Conservation (phyloP, 257 asterid species). For the Solanum lycopersicoides region DNA sequence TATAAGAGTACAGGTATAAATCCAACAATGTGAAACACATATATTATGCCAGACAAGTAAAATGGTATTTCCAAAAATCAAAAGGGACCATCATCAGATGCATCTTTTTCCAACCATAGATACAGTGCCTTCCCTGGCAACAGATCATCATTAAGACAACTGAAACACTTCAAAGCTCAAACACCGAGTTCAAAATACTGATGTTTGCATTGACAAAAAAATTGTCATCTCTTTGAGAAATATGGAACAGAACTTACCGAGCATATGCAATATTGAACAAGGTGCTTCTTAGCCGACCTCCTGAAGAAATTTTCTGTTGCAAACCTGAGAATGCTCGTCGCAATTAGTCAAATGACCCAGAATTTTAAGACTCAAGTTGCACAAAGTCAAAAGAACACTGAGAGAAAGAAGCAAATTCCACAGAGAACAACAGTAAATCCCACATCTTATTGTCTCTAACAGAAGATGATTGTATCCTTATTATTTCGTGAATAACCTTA, state of each 20-base stretch:
- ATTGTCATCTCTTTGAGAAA: neutral
- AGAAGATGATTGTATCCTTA: neutral
- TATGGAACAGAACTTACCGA: slow-evolving; percentile 49
- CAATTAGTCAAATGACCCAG: neutral
- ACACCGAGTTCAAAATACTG: neutral
- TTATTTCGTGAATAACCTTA: neutral
- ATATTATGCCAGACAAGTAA: neutral
- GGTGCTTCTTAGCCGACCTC: slow-evolving; percentile 64
- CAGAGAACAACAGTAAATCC: neutral
- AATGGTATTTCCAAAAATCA: neutral
- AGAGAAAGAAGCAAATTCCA: neutral
- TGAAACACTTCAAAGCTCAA: neutral
- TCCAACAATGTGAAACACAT: neutral
- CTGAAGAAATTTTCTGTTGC: slow-evolving; percentile 81
- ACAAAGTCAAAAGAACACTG: neutral
- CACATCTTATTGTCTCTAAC: neutral
- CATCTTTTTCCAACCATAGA: neutral
- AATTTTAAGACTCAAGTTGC: neutral
- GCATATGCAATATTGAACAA: slow-evolving; percentile 70
- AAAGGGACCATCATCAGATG: neutral
- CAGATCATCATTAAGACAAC: neutral
- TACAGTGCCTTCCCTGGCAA: neutral
- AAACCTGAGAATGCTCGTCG: slow-evolving; percentile 40
- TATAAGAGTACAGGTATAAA: neutral
- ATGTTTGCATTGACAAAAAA: neutral